Evolutionary conservation across 1,284 basidiomycete species (phyloP).

Genomic region (Takashimella koratensis): DNA sequence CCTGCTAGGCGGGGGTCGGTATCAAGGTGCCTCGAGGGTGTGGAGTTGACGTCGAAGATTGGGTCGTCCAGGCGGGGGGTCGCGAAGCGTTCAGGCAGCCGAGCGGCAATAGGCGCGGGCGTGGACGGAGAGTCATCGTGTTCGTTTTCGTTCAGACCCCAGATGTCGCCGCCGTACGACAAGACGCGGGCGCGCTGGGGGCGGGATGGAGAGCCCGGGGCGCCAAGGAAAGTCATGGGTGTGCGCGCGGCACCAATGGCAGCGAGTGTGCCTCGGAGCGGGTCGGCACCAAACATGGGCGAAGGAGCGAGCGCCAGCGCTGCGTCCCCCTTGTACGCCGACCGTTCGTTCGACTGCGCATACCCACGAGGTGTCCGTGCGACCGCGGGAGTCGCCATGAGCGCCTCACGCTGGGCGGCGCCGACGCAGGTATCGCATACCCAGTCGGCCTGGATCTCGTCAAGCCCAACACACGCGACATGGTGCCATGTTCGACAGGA

Average conservation of each 20-base stretch:
- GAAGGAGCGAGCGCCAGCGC: slow-evolving; percentile 44
- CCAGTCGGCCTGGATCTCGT: slow-evolving; percentile 32
- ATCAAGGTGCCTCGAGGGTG: slow-evolving; percentile 43
- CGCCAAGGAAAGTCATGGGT: slow-evolving; percentile 12
- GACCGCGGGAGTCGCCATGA: slow-evolving; percentile 27
- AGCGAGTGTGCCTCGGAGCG: neutral
- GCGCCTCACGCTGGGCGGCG: slow-evolving; percentile 18
- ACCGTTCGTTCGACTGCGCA: slow-evolving; percentile 29
- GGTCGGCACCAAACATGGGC: slow-evolving; percentile 34
- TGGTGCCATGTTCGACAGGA: slow-evolving; percentile 44
- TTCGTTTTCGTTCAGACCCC: slow-evolving; percentile 32
- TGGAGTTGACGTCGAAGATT: slow-evolving; percentile 45
- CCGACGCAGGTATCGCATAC: slow-evolving; percentile 34
- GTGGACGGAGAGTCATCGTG: slow-evolving; percentile 36
- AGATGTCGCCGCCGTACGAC: slow-evolving; percentile 40
- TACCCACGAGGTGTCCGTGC: slow-evolving; percentile 5
- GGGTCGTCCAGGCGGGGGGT: slow-evolving; percentile 41
- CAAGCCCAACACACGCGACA: slow-evolving; percentile 34
- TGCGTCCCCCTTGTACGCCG: slow-evolving; percentile 36
- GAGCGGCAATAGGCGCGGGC: slow-evolving; percentile 24
- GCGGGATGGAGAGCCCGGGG: neutral
- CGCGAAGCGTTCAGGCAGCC: slow-evolving; percentile 29
- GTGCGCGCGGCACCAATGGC: slow-evolving; percentile 15
- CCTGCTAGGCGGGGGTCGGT: slow-evolving; percentile 21
- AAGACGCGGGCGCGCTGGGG: slow-evolving; percentile 35